These are phyloP conservation scores for Fallopia convolvulus DNA, from an alignment of 148 eudicot species.

Conservation along the genomic window DNA sequence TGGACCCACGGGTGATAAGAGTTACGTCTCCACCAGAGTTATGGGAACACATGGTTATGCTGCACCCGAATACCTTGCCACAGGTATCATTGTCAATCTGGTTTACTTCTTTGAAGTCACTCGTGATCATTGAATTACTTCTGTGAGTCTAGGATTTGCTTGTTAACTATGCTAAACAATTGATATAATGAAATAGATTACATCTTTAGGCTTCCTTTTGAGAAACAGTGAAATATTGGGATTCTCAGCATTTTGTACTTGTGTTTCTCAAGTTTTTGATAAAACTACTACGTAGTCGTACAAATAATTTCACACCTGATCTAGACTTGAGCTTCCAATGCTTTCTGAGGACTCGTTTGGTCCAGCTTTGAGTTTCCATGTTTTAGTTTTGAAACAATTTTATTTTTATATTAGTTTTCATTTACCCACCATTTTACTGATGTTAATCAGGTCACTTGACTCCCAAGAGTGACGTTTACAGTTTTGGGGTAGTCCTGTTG, in stretches of 20 bases:
- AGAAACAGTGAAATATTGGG: background rate
- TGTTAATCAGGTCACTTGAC: slow-evolving; percentile 59
- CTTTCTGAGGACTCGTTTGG: background rate
- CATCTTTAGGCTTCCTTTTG: background rate
- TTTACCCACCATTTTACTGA: background rate
- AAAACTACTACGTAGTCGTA: background rate
- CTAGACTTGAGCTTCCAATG: background rate
- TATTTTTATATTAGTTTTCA: background rate
- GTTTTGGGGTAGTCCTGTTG: slow-evolving; percentile 90
- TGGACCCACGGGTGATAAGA: slow-evolving; percentile 32
- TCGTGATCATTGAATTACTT: background rate
- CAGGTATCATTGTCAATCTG: slow-evolving; percentile 19
- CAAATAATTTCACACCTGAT: background rate
- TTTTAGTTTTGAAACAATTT: background rate
- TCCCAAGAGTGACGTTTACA: slow-evolving; percentile 72
- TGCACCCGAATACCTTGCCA: slow-evolving; percentile 35
- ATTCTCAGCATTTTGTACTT: background rate
- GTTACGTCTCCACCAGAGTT: slow-evolving; percentile 31
- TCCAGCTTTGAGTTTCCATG: background rate
- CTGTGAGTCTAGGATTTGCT: background rate
- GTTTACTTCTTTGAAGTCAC: background rate
- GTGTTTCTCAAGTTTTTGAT: background rate
- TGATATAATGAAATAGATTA: no score
- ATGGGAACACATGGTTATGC: slow-evolving; percentile 40
- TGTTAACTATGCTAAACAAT: background rate